These are phyloP conservation scores for Ziziphus jujuba DNA, from an alignment of 306 rosid genomes.

Conservation along the genomic window DNA sequence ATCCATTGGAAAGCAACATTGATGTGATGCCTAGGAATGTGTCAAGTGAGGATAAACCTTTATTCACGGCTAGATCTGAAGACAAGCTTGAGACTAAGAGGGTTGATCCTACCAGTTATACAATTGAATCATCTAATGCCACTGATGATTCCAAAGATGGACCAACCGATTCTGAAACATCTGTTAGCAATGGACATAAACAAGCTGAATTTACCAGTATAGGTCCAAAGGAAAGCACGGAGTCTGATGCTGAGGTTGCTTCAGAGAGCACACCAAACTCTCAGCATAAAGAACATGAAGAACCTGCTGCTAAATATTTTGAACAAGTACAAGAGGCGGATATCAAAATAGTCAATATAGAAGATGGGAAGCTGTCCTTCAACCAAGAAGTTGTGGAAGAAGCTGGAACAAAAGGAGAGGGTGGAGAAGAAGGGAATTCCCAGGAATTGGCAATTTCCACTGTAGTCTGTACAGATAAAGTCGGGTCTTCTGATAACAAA, in stretches of 20 bases:
- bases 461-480: conserved; percentile 33
- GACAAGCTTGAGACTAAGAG: conserved; percentile 74
- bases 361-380: conserved; percentile 29
- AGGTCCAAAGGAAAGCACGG: conserved; percentile 33
- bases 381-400: conserved; percentile 27
- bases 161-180: conserved; percentile 56
- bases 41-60: conserved; percentile 36
- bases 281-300: conserved; percentile 37
- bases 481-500: conserved; percentile 39
- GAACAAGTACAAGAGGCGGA: conserved; percentile 36
- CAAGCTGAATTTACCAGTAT: conserved; percentile 45
- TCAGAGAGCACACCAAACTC: conserved; percentile 41
- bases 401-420: conserved; percentile 33
- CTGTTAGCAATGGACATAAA: conserved; percentile 50
- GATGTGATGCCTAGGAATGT: conserved; percentile 32
- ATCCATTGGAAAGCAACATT: conserved; percentile 41
- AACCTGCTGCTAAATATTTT: conserved; percentile 25
- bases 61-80: conserved; percentile 45
- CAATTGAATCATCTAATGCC: conserved; percentile 46
- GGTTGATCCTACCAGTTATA: conserved; percentile 65
- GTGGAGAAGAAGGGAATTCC: conserved; percentile 28
- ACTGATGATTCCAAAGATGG: conserved; percentile 61
- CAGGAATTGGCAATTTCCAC: conserved; percentile 30
- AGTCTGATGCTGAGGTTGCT: conserved; percentile 36
- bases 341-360: conserved; percentile 26